Evolutionary conservation across 441 rosid species (phyloP).

Genomic region (Biscutella laevigata): DNA sequence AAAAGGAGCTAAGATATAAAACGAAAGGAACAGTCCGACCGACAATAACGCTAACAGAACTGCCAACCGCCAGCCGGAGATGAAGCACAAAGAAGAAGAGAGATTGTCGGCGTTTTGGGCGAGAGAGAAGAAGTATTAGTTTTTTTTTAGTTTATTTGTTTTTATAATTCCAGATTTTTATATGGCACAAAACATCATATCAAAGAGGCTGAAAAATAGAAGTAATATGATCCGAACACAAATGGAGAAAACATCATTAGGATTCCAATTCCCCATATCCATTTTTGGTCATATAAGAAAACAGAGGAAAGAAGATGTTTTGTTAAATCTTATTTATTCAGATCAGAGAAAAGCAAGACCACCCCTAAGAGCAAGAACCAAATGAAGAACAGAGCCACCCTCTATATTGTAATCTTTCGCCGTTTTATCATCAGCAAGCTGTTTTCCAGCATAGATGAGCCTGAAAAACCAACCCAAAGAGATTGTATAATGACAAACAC

Average conservation of each 20-base stretch:
- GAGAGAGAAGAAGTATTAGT: too few species aligned
- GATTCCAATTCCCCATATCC: conserved; percentile 7
- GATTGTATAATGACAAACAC: not conserved
- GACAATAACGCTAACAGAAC: too few species aligned
- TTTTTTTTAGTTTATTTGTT: too few species aligned
- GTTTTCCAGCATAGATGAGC: conserved; percentile 90
- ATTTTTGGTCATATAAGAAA: not conserved
- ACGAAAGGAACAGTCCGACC: too few species aligned
- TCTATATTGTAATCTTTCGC: conserved; percentile 89
- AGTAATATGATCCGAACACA: conserved; percentile 13
- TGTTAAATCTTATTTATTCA: conserved; percentile 6
- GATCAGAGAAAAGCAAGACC: conserved; percentile 29
- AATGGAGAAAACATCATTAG: not conserved
- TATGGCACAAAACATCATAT: not conserved
- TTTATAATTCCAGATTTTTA: too few species aligned
- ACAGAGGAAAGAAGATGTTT: too few species aligned
- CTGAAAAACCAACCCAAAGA: conserved; percentile 32
- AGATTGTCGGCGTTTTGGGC: too few species aligned
- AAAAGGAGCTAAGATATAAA: too few species aligned
- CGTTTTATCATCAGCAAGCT: conserved; percentile 91
- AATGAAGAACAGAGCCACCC: conserved; percentile 96
- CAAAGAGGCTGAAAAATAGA: not conserved
- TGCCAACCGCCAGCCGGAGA: too few species aligned
- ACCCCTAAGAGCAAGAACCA: conserved; percentile 89
- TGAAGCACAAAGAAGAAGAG: too few species aligned